A percentile compares a stretch with the other conserved stretches of the same genome.
Conservation (phyloP, 1,284 basidiomycete genomes). For the Ustilago cynodontis region DNA sequence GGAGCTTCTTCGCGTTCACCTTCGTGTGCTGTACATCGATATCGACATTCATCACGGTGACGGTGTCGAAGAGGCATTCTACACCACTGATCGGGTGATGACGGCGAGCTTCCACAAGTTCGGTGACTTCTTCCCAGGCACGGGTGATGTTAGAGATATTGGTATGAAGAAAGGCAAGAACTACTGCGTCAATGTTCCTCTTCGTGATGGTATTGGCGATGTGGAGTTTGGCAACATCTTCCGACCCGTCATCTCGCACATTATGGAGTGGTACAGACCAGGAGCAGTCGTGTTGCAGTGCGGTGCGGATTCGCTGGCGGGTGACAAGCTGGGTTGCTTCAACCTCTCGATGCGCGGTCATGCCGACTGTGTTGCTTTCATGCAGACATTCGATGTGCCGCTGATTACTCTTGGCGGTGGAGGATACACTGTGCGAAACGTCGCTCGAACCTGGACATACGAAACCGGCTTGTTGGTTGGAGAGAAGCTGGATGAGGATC, state of each 20-base stretch:
- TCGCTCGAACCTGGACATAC: slow-evolving; percentile 93
- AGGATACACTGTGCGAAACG: slow-evolving; percentile 92
- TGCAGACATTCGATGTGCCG: slow-evolving; percentile 86
- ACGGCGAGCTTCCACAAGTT: slow-evolving; percentile 93
- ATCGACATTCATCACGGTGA: slow-evolving; percentile 99
- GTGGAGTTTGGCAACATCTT: slow-evolving; percentile 78
- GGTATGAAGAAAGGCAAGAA: slow-evolving; percentile 88
- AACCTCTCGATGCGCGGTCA: slow-evolving; percentile 95
- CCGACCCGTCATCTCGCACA: slow-evolving; percentile 77
- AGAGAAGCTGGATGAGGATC: slow-evolving; percentile 79
- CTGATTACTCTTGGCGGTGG: slow-evolving; percentile 93
- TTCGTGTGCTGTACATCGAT: slow-evolving; percentile 95
- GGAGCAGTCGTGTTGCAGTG: slow-evolving; percentile 93
- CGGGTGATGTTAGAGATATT: slow-evolving; percentile 77
- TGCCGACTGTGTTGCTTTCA: slow-evolving; percentile 87
- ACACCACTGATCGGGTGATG: slow-evolving; percentile 96
- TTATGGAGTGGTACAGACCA: slow-evolving; percentile 90
- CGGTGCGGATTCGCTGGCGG: slow-evolving; percentile 93
- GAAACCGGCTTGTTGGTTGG: slow-evolving; percentile 95
- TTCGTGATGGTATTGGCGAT: slow-evolving; percentile 94
- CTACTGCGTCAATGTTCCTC: slow-evolving; percentile 91
- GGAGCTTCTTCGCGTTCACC: slow-evolving; percentile 73
- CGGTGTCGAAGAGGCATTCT: slow-evolving; percentile 98
- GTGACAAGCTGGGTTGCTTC: slow-evolving; percentile 96
- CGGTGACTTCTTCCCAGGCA: slow-evolving; percentile 97